Evolutionary conservation across 225 moss, liverwort and hornwort genomes (phyloP).

Genomic region (Marchantia polymorpha): DNA sequence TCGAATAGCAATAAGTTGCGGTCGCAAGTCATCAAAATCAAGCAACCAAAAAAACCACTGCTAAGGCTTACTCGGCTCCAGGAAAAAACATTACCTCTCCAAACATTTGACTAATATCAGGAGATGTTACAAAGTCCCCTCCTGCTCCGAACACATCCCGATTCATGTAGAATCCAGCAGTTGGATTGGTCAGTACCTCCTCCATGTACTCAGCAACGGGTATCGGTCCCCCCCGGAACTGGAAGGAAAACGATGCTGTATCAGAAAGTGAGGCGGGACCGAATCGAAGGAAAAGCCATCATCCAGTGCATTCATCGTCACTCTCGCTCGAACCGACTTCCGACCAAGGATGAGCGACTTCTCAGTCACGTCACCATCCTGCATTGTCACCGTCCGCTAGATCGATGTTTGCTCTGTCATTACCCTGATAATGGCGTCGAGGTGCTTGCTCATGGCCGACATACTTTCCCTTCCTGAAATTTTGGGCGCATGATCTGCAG

Average conservation of each 20-base stretch:
- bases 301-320: too few relatives aligned
- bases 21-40: background rate
- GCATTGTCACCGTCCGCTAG: too few relatives aligned
- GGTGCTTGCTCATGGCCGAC: slow-evolving; percentile 71
- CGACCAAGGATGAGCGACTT: too few relatives aligned
- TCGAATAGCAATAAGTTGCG: background rate
- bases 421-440: slow-evolving; percentile 75
- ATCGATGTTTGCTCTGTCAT: too few relatives aligned
- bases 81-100: slow-evolving; percentile 56
- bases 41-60: background rate
- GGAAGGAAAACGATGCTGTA: background rate
- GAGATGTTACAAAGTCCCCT: slow-evolving; percentile 94
- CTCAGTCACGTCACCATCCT: too few relatives aligned
- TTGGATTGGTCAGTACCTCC: slow-evolving; percentile 92
- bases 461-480: slow-evolving; percentile 29
- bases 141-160: slow-evolving; percentile 82
- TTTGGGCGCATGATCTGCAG: slow-evolving; percentile 55
- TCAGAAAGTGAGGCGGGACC: too few relatives aligned
- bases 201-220: slow-evolving; percentile 90
- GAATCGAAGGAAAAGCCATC: too few relatives aligned
- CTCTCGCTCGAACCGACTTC: too few relatives aligned
- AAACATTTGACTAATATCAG: slow-evolving; percentile 94
- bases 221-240: slow-evolving; percentile 96
- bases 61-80: background rate
- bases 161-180: slow-evolving; percentile 87